A percentile compares a stretch with the other conserved stretches of the same genome.
Evolutionary conservation across 495 filamentous ascomycete genomes (phyloP).

Genomic region (Lasiosphaeriaceae sp.): DNA sequence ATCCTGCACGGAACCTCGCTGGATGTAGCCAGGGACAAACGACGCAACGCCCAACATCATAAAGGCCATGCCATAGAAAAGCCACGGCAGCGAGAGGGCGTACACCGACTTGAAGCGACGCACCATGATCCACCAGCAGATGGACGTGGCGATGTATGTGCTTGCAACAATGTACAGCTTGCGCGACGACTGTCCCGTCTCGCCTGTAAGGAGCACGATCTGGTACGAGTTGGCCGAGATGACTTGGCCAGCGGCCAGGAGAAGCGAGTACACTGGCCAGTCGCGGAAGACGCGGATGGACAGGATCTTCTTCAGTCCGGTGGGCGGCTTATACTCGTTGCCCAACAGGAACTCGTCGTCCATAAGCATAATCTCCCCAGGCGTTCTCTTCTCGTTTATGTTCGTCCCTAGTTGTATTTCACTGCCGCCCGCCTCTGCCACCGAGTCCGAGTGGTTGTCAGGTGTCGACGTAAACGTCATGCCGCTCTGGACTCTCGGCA

Average conservation of each 20-base stretch:
- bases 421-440: background rate
- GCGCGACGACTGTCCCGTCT: constrained; percentile 56
- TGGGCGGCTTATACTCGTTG: constrained; percentile 58
- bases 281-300: constrained; percentile 5
- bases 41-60: constrained; percentile 57
- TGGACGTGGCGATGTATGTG: constrained; percentile 58
- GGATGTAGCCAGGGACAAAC: constrained; percentile 31
- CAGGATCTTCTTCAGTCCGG: constrained; percentile 29
- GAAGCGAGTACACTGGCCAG: constrained; percentile 52
- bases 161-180: constrained; percentile 61
- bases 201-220: constrained; percentile 61
- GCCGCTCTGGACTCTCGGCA: constrained; percentile 1
- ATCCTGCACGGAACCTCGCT: constrained; percentile 50
- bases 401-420: background rate
- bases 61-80: constrained; percentile 57
- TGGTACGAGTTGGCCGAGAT: constrained; percentile 66
- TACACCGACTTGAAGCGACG: constrained; percentile 45
- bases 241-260: constrained; percentile 65
- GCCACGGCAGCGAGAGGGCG: constrained; percentile 44
- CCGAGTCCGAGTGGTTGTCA: constrained; percentile 4
- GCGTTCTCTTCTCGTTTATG: background rate
- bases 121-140: constrained; percentile 60
- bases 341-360: constrained; percentile 55
- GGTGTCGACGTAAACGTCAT: background rate
- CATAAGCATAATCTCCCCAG: background rate